Conservation (phyloP, 169 alveolate species). For the Plasmodium inui region DNA sequence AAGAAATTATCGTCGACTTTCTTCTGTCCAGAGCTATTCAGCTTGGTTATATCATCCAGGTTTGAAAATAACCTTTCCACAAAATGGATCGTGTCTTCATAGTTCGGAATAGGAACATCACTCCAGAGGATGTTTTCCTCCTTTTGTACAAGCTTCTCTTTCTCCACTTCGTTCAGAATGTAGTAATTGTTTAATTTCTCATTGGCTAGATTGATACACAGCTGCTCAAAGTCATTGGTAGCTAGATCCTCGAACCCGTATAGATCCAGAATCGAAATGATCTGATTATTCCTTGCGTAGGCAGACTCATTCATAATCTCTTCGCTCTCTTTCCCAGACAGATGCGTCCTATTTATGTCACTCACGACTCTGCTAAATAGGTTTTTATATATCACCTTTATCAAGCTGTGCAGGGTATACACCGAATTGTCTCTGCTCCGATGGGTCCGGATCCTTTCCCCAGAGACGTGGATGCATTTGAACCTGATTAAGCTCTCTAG, state of each 20-base stretch:
- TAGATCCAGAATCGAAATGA: constrained; percentile 97
- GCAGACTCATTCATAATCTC: constrained; percentile 6
- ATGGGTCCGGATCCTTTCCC: constrained; percentile 39
- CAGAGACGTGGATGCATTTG: constrained; percentile 20
- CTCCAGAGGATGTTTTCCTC: constrained; percentile 88
- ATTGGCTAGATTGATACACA: constrained; percentile 98
- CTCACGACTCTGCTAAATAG: constrained; percentile 31
- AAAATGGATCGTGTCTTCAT: constrained; percentile 36
- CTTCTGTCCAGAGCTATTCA: constrained; percentile 42
- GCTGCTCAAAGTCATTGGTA: constrained; percentile 97
- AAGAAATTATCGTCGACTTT: constrained; percentile 55
- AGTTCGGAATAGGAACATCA: constrained; percentile 34
- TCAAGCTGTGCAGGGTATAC: constrained; percentile 41
- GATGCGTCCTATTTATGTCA: constrained; percentile 51
- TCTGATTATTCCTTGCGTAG: constrained; percentile 25
- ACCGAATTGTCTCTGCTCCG: constrained; percentile 13
- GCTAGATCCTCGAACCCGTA: constrained; percentile 98
- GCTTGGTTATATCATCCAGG: constrained; percentile 52
- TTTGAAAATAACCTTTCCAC: constrained; percentile 31
- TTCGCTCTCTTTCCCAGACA: constrained; percentile 36
- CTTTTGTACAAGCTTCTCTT: constrained; percentile 87
- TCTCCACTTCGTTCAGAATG: constrained; percentile 89
- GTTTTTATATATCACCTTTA: constrained; percentile 56
- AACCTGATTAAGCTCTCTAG: constrained; percentile 13
- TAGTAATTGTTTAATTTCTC: constrained; percentile 93